A percentile compares a stretch with the other conserved stretches of the same genome.
Conservation (phyloP, 208 protist species). For the Crithidia expoeki region DNA sequence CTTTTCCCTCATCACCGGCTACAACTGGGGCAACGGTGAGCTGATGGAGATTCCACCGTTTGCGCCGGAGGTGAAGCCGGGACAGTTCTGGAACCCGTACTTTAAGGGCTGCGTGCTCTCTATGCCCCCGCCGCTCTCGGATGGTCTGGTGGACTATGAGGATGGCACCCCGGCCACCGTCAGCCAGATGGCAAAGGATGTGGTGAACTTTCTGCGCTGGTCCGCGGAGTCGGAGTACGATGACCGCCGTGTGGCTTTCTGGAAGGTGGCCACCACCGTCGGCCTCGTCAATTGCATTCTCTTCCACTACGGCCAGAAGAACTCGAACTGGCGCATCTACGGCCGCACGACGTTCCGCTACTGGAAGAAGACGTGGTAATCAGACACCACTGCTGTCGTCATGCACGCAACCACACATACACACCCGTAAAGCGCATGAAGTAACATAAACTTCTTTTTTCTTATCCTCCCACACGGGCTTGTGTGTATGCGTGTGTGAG, state of each 20-base stretch:
- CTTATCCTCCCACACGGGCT: not conserved
- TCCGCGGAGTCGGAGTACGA: conserved; percentile 91
- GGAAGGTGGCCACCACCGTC: conserved; percentile 83
- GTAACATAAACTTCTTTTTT: not conserved
- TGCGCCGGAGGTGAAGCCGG: conserved; percentile 83
- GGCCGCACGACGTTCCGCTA: conserved; percentile 90
- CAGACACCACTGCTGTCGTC: not conserved
- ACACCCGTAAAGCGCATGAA: not conserved
- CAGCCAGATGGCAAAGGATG: conserved; percentile 98
- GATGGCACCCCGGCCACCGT: conserved; percentile 97
- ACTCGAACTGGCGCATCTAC: conserved; percentile 90
- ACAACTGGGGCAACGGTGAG: conserved; percentile 95
- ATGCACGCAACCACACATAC: not conserved
- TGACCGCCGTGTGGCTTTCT: conserved; percentile 84
- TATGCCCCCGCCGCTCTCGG: conserved; percentile 96
- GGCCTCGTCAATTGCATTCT: conserved; percentile 86
- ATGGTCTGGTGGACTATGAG: conserved; percentile 97
- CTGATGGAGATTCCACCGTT: conserved; percentile 86
- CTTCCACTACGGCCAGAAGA: conserved; percentile 87
- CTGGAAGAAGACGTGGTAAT: conserved; percentile 90
- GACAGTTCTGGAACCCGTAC: conserved; percentile 98
- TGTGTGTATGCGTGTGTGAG: not conserved
- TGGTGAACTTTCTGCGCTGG: conserved; percentile 94
- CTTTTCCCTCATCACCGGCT: conserved; percentile 98
- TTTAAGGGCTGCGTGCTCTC: conserved; percentile 97